A percentile compares a stretch with the other conserved stretches of the same genome.
Evolutionary conservation across 2,329 filamentous ascomycete genomes (phyloP).

Genomic region (Beauveria varroae): DNA sequence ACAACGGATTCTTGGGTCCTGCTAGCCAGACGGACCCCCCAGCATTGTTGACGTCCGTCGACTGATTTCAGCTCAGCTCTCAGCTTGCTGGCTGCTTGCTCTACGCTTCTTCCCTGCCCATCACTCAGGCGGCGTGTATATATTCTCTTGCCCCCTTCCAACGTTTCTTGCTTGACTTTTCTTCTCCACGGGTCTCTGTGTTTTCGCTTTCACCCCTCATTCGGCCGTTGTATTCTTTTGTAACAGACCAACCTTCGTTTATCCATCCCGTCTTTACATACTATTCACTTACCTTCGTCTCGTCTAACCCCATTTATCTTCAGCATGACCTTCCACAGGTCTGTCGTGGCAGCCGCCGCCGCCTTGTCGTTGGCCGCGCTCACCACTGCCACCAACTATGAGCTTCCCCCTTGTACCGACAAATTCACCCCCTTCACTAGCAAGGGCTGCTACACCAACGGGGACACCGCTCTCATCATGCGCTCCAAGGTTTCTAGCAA

Average conservation of each 20-base stretch:
- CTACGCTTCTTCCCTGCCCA: background rate
- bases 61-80: constrained; percentile 1
- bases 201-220: constrained; percentile 2
- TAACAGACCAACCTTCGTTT: constrained; percentile 18
- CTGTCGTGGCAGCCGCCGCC: constrained; percentile 27
- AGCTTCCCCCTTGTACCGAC: constrained; percentile 37
- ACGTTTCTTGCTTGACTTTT: background rate
- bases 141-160: background rate
- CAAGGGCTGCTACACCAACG: constrained; percentile 40
- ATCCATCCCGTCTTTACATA: background rate
- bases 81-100: background rate
- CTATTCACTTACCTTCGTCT: constrained; percentile 2
- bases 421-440: constrained; percentile 40
- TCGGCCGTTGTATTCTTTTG: background rate
- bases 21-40: background rate
- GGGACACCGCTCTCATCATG: constrained; percentile 31
- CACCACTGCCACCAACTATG: constrained; percentile 34
- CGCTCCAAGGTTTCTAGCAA: constrained; percentile 29
- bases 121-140: background rate
- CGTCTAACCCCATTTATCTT: constrained; percentile 14
- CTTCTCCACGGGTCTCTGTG: background rate
- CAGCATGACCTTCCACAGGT: constrained; percentile 26
- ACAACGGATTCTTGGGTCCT: background rate
- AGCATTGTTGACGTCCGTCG: background rate
- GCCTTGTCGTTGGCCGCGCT: constrained; percentile 29